These are phyloP conservation scores for Backusella tuberculispora DNA, from an alignment of 192 early-diverging fungal genomes.

Conservation along the genomic window DNA sequence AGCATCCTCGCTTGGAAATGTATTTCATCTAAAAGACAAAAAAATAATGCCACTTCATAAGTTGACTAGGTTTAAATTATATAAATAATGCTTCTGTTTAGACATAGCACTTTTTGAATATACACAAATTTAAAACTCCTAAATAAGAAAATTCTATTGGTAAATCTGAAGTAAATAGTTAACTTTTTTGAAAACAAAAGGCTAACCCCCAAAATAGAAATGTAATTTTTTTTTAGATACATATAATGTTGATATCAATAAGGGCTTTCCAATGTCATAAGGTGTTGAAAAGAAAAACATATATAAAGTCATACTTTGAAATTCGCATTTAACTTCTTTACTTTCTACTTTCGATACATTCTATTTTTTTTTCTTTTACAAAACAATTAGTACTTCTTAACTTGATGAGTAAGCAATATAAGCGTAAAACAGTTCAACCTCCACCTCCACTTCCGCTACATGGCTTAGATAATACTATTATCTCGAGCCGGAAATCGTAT, in stretches of 20 bases:
- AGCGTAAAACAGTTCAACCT: background rate
- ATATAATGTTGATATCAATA: background rate
- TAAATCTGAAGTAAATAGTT: background rate
- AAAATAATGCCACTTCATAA: background rate
- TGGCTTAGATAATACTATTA: background rate
- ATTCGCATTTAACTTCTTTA: background rate
- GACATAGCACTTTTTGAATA: background rate
- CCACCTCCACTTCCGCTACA: background rate
- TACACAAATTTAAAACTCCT: conserved; percentile 8
- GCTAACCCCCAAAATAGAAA: conserved; percentile 10
- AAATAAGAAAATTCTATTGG: background rate
- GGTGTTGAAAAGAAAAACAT: background rate
- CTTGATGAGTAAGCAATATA: conserved; percentile 1
- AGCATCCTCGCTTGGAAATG: background rate
- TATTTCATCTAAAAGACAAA: background rate
- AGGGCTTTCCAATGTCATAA: conserved; percentile 8
- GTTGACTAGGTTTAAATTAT: background rate
- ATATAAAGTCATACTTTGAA: background rate
- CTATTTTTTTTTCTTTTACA: background rate
- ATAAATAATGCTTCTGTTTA: background rate
- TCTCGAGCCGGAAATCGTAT: background rate
- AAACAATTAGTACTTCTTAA: background rate
- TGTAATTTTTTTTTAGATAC: background rate
- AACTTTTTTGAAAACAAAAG: background rate
- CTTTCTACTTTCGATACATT: background rate